Base-by-base conservation (phyloP, 192 early-diverging fungal genomes). In the Phlyctochytrium planicorne region DNA sequence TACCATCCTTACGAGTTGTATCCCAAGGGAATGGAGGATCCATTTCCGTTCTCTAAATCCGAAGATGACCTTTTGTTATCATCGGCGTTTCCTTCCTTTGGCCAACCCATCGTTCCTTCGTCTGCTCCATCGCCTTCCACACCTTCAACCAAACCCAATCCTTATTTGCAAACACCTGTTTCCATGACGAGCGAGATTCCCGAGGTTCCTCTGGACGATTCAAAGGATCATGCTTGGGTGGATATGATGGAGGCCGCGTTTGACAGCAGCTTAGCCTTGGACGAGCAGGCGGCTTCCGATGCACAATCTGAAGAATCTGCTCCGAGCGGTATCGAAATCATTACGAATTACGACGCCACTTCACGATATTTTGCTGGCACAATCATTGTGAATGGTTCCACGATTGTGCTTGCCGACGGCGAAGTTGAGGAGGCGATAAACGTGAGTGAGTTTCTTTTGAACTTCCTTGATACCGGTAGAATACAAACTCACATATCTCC, bases 231-330 rank as follows among this genome's bases (percentile, higher is more conserved):
- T 20, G 55, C 55, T 25, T 57, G 55, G 55, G 6, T 57, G 25
- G 55, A 57, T 29, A 29, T 29, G 55, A 27, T 57, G 16, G 55
- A 57, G 55, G 27, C 16, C 12, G 55, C 55, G 55, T 57, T 57
- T 29, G 6, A 25, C 20, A 57, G 25, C 55, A 25, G 6, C 20
- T 27, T 50, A n/a, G n/a, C 40, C 40, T 50, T 50, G 40, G 40
- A 50, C n/a, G 40, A 14, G 12, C 12, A 50, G 40, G 40, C 40
- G 12, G 40, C n/a, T n/a, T n/a, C n/a, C n/a, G n/a, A n/a, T n/a
- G n/a, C n/a, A n/a, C n/a, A n/a, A n/a, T n/a, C n/a, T n/a, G n/a
- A n/a, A n/a, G n/a, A n/a, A n/a, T n/a, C n/a, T n/a, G n/a, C n/a
- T n/a, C n/a, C n/a, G n/a, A n/a, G n/a, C n/a, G n/a, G n/a, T n/a